These are phyloP conservation scores for Protomyces arabidopsidicola DNA, from an alignment of 1,139 yeast species.

Conservation along the genomic window DNA sequence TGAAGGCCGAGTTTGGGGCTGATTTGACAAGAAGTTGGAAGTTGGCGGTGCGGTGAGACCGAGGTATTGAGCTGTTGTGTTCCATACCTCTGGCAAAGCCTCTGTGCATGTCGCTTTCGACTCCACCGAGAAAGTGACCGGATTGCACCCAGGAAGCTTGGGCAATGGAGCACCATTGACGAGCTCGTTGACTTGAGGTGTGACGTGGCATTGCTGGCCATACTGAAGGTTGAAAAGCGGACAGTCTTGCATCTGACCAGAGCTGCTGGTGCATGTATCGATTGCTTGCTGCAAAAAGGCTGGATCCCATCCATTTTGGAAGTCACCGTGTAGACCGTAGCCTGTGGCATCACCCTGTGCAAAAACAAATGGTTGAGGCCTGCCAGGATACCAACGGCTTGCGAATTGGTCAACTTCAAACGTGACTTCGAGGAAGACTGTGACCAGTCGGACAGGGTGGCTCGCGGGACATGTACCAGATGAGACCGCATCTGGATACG, in stretches of 20 bases:
- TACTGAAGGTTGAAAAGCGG: conserved; percentile 19
- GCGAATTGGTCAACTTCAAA: conserved; percentile 12
- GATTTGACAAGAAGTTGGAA: conserved; percentile 12
- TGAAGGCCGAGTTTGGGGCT: conserved; percentile 2
- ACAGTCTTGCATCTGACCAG: conserved; percentile 28
- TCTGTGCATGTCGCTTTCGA: conserved; percentile 1
- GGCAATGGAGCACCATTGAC: conserved; percentile 14
- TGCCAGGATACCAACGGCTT: conserved; percentile 15
- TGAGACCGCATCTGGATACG: conserved; percentile 22
- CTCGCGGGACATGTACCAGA: conserved; percentile 28
- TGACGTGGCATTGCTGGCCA: conserved; percentile 13
- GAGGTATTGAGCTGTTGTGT: conserved; percentile 7
- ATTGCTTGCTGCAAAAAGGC: conserved; percentile 26
- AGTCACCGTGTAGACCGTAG: conserved; percentile 30
- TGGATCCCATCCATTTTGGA: conserved; percentile 29
- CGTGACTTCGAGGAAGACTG: conserved; percentile 27
- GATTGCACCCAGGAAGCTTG: conserved; percentile 27
- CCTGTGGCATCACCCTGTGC: conserved; percentile 29
- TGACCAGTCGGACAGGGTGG: conserved; percentile 20
- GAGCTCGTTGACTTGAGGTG: conserved; percentile 20
- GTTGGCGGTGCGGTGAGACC: conserved; percentile 18
- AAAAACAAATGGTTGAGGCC: conserved; percentile 22
- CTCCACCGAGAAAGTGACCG: conserved; percentile 15
- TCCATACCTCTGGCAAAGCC: conserved; percentile 12
- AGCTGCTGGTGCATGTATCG: conserved; percentile 25